Evolutionary conservation across 2,329 filamentous ascomycete species (phyloP), one percentile per base, ranked within the genome.

Genomic region (Xylaria digitata): DNA sequence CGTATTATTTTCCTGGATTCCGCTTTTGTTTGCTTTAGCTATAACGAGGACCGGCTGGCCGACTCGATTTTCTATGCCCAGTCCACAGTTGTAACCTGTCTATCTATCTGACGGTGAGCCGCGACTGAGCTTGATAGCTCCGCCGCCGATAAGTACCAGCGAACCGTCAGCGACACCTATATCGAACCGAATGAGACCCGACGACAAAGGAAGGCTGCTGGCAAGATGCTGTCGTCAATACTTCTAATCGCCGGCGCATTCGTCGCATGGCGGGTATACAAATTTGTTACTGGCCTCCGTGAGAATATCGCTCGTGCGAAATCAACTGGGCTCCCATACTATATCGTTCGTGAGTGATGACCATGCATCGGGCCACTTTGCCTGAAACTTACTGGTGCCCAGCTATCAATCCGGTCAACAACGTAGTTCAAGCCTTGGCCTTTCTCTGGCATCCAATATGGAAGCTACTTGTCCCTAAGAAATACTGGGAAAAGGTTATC

Each of bases 401-500:
- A 88, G 86, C 85, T 17, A 75, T 81, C 42, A 82, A 80, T 21
- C 82, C 85, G 0, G 84, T 86, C 72, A 85, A 83, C 71, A 70
- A 82, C 6, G 73, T 83, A 19, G 90, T 87, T 85, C 81, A 89
- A 63, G 73, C 88, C 23, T 85, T 85, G 1, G 80, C 83, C 69
- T 77, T 77, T 59, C 70, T 89, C 43, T 89, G 83, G 84, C 72
- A 87, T 3, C 85, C 85, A 2, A 65, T 90, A 30, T 81, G 92
- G 72, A 82, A 82, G 61, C 73, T 78, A 7, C 77, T 91, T 0
- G 37, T 43, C 8, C 90, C 90, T 0, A 79, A 79, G 46, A 79
- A 80, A n/a, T 85, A 82, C 78, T 89, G 85, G 79, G 82, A 87
- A 59, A 71, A 81, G 58, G 89, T 89, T 85, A 75, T 90, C 37